Base-by-base conservation (phyloP, 768 basidiomycete species). In the Pisolithus albus region DNA sequence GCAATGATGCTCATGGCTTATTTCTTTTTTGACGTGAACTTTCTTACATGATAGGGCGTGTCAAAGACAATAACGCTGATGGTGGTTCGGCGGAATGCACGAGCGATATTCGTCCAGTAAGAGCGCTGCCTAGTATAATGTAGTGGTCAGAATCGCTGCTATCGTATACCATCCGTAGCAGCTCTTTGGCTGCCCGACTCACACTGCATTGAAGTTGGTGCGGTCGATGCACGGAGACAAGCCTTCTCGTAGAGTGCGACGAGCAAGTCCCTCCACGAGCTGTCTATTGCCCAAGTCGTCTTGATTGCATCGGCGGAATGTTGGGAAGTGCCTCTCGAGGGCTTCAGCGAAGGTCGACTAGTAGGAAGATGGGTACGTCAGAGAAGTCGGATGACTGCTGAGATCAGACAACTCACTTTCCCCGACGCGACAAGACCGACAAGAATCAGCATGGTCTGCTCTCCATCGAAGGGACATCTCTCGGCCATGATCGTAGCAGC, bases 51-150 rank as follows among this genome's bases (percentile, higher is more conserved):
- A 68, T 85, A 84, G 53, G 85, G 84, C 5, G 80, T 86, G 63
- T 88, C 82, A 58, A 89, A 88, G 56, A 86, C 81, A 69, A 91
- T 77, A 68, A 85, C 78, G 80, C 85, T 88, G 53, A 85, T 71
- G 49, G 70, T 67, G 47, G 78, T 83, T 52, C 75, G 78, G 49
- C 83, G 80, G 61, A 81, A 84, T 58, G 79, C 78, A 56, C 71
- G 76, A 13, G 85, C 86, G 54, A 91, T 87, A 55, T 77, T 65
- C 58, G 83, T 84, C 88, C 88, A 92, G 61, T 85, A 72, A 30
- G 77, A 76, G 49, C 86, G 73, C 67, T 88, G 88, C 50, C 86
- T 86, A 26, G 26, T 26, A 62, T 53, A 43, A 56, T 8, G 52
- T 13, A 21, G 41, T 47, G 40, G 47, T 44, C 32, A 23, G n/a